Evolutionary conservation across 176 grass and related monocot species (phyloP).

Genomic region (Leersia perrieri): DNA sequence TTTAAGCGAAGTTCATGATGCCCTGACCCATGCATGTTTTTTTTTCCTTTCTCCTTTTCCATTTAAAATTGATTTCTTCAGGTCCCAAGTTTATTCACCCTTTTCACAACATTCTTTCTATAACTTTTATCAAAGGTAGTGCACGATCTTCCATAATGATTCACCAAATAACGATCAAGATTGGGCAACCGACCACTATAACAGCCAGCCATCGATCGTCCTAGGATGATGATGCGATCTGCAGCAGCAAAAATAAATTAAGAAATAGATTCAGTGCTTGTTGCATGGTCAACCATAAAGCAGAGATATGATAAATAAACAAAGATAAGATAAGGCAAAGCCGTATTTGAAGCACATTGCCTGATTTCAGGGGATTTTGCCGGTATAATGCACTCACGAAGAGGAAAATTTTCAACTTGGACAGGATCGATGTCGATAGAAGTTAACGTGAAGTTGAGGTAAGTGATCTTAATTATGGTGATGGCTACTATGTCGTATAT

Average conservation of each 20-base stretch:
- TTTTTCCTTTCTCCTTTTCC: neutral
- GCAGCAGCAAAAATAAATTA: neutral
- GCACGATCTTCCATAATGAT: neutral
- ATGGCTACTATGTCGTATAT: neutral
- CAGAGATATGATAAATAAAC: neutral
- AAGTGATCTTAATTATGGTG: neutral
- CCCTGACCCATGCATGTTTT: neutral
- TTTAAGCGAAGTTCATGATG: neutral
- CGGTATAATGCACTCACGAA: neutral
- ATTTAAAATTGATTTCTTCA: neutral
- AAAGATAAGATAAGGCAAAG: neutral
- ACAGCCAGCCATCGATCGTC: neutral
- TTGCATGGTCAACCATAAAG: constrained; percentile 20
- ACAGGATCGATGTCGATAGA: neutral
- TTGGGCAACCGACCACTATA: neutral
- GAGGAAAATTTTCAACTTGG: neutral
- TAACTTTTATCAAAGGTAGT: neutral
- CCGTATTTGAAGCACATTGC: constrained; percentile 3
- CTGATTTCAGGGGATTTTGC: constrained; percentile 45
- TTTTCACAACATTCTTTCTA: neutral
- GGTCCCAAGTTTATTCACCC: neutral
- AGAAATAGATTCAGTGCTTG: neutral
- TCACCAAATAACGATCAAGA: neutral
- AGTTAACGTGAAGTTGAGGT: constrained; percentile 9
- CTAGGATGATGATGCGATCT: neutral